These are phyloP conservation scores for Paulownia fortunei DNA, from an alignment of 257 asterid genomes.

Conservation along the genomic window DNA sequence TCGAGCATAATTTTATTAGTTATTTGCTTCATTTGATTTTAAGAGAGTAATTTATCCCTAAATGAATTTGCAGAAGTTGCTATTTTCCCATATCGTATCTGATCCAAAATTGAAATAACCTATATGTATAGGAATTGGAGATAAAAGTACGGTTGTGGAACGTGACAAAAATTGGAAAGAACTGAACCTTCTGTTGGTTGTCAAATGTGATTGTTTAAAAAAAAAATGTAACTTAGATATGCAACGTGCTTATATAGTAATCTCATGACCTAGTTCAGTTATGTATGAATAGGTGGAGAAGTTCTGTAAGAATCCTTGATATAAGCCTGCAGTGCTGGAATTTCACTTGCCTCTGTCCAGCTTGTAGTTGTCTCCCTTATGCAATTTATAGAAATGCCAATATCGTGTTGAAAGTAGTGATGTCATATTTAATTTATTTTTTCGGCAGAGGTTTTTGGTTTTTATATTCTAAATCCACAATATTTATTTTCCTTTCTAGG, in stretches of 20 bases:
- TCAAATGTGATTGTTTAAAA: too few species aligned
- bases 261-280: neutral
- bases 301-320: neutral
- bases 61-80: neutral
- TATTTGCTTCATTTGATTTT: neutral
- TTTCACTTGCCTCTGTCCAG: neutral
- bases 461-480: neutral
- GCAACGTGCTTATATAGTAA: neutral
- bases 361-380: neutral
- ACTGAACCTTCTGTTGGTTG: neutral
- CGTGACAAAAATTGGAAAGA: neutral
- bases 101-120: neutral
- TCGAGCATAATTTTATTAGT: neutral
- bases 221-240: neutral
- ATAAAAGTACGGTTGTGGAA: neutral
- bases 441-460: neutral
- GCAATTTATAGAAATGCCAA: neutral
- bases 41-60: neutral
- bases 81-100: neutral
- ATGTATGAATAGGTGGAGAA: neutral
- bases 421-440: neutral
- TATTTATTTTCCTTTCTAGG: neutral
- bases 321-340: neutral
- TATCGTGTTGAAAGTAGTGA: neutral
- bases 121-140: neutral